Evolutionary conservation across 495 filamentous ascomycete genomes (phyloP), one percentile per base, ranked within the genome.

Genomic region (Penicillium subrubescens): DNA sequence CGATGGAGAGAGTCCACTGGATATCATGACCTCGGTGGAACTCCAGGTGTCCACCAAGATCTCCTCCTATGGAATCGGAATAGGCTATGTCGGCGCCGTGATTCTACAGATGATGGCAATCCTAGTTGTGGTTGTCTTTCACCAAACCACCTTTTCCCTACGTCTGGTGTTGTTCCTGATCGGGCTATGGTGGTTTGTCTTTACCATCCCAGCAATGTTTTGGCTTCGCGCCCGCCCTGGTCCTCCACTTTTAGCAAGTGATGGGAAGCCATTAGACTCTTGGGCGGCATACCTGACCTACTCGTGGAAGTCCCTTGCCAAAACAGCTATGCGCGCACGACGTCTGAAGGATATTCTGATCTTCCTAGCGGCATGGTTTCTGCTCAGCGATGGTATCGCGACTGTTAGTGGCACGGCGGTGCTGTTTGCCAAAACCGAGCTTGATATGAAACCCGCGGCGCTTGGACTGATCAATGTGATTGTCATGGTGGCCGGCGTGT

Each of bases 351-450:
- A 99, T 71, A 88, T 97, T 51, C 76, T 93, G 33, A 81, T 98
- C 41, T 99, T 99, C 70, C 85, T 98, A 23, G 84, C 84, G 6
- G 92, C 93, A 19, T 99, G 95, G 95, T 97, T 99, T 73, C 83
- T 99, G 15, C 85, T 99, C 2, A 94, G 90, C 52, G 95, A 99
- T 62, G 92, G 90, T 34, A 95, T 99, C 66, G 95, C 95, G 11
- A 99, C 95, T 0, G 92, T 96, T 15, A 95, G 92, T 57, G 96
- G 95, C 10, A 97, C 95, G 8, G 95, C 95, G 10, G 91, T 99
- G 23, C 83, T 99, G 12, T 99, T 96, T 73, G 95, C 93, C 4
- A 99, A 99, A 77, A 99, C 94, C 0, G 86, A 94, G 61, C 84
- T 99, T 6, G 83, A 90, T 67, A 98, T 99, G 95, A 84, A 89